Percentiles rank a stretch among this genome's conserved stretches.
phyloP scores from a whole-genome alignment of 768 basidiomycete genomes.

The Plicaturopsis crispa region DNA sequence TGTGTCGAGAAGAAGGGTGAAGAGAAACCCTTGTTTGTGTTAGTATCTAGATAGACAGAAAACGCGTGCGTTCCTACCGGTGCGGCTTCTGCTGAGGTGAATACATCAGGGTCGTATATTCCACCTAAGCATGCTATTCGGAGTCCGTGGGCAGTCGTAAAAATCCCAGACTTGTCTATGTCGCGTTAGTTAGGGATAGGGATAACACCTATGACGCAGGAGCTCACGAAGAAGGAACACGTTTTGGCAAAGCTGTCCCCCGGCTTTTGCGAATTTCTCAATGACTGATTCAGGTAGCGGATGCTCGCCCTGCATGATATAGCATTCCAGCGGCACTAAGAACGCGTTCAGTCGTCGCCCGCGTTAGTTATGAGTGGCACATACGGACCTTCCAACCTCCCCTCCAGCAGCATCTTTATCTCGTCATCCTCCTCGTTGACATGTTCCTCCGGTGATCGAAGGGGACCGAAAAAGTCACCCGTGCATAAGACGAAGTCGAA shows the following conservation, averaged over 20 bases:
- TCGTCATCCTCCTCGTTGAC: constrained; percentile 36
- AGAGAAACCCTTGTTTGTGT: constrained; percentile 52
- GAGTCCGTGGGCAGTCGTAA: constrained; percentile 73
- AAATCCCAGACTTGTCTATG: constrained; percentile 72
- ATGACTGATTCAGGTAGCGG: constrained; percentile 68
- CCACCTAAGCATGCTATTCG: constrained; percentile 86
- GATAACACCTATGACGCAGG: background rate
- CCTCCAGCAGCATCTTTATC: constrained; percentile 54
- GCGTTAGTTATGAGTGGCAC: background rate
- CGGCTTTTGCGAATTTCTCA: constrained; percentile 66
- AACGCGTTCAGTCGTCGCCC: constrained; percentile 4
- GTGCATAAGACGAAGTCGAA: constrained; percentile 79
- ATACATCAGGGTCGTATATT: constrained; percentile 56
- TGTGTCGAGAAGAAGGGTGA: constrained; percentile 70
- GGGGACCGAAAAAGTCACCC: constrained; percentile 80
- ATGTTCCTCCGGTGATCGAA: constrained; percentile 24
- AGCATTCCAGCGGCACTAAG: constrained; percentile 81
- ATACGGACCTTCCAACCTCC: constrained; percentile 55
- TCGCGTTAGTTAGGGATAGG: constrained; percentile 5
- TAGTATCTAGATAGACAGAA: background rate
- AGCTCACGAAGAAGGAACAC: constrained; percentile 79
- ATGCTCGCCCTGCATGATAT: constrained; percentile 83
- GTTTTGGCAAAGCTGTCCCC: constrained; percentile 75
- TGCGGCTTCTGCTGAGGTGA: constrained; percentile 48
- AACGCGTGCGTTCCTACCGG: constrained; percentile 42